Evolutionary conservation across 208 protist genomes (phyloP), one percentile per base, ranked within the genome.

Genomic region (Trypanosoma theileri): DNA sequence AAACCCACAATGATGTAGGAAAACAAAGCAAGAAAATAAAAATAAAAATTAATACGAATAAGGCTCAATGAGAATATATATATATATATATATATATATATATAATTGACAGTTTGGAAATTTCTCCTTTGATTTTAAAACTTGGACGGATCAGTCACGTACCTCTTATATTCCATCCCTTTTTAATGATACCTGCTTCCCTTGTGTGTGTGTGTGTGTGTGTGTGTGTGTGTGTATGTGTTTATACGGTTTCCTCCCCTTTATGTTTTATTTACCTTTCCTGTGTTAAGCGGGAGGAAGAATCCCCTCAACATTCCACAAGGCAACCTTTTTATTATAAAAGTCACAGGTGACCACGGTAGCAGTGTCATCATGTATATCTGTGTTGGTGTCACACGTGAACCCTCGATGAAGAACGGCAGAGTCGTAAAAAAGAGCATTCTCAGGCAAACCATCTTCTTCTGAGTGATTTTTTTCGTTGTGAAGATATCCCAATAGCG

Each of bases 351-450:
- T 86, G 35, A 81, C 83, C 40, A 93, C 70, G 12, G 66, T 52
- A 12, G 58, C 72, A 17, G 46, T 51, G 48, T 48, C 53, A 24
- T 59, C 50, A 13, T 35, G 28, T 35, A 35, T 35, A 35, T 10
- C 9, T 9, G 26, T 35, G 16, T 24, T 12, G 14, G 3, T 17
- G 19, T 58, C 35, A 28, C 12, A 46, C 0, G 1, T 28, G 0
- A 12, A 26, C 41, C 16, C 0, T 48, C 24, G n/a, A 21, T 13
- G 22, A 46, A 91, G 76, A 21, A 91, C 82, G 4, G 87, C 84
- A 9, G 71, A 80, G 66, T 95, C 90, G 66, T 95, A 95, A 52
- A 93, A 76, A 13, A 95, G 72, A 22, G 66, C 77, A 41, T 88
- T 59, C 14, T 81, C 61, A 12, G 69, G 79, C 22, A 74, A 67